Evolutionary conservation across 345 rosid genomes (phyloP).

Genomic region (Arabidopsis suecica): DNA sequence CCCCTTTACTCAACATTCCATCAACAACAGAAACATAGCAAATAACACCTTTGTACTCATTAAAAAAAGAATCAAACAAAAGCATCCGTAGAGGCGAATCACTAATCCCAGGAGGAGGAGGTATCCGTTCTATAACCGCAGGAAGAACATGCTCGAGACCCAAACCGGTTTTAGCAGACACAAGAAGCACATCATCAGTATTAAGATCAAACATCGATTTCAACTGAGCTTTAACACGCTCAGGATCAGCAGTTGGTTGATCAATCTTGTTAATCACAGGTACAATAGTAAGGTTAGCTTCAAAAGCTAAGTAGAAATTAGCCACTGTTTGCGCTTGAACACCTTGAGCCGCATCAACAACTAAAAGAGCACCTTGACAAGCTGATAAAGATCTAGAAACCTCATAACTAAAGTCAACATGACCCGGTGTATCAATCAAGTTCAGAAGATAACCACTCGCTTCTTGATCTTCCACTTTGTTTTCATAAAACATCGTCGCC

Average conservation of each 20-base stretch:
- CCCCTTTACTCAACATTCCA: conserved; percentile 84
- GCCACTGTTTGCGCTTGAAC: conserved; percentile 99
- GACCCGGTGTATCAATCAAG: conserved; percentile 95
- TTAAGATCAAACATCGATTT: conserved; percentile 98
- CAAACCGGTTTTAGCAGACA: conserved; percentile 94
- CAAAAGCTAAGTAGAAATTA: conserved; percentile 95
- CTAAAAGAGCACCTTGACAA: conserved; percentile 97
- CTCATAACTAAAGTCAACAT: conserved; percentile 97
- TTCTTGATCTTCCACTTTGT: conserved; percentile 46
- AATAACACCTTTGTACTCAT: conserved; percentile 93
- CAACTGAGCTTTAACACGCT: conserved; percentile 89
- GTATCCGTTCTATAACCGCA: conserved; percentile 79
- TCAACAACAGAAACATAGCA: conserved; percentile 96
- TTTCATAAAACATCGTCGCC: conserved; percentile 86
- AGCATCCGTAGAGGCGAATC: conserved; percentile 84
- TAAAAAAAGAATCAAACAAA: conserved; percentile 90
- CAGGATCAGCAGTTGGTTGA: conserved; percentile 99
- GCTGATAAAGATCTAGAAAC: conserved; percentile 98
- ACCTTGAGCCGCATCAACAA: conserved; percentile 98
- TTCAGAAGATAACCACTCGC: conserved; percentile 63
- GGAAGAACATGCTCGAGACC: conserved; percentile 97
- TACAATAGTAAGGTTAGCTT: conserved; percentile 74
- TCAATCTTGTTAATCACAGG: conserved; percentile 95
- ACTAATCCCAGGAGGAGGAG: conserved; percentile 84
- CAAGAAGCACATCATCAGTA: conserved; percentile 76